Percentiles rank a stretch among this genome's conserved stretches.
These are phyloP conservation scores for Irpex sp. DNA, from an alignment of 1,284 basidiomycete species.

Conservation along the genomic window DNA sequence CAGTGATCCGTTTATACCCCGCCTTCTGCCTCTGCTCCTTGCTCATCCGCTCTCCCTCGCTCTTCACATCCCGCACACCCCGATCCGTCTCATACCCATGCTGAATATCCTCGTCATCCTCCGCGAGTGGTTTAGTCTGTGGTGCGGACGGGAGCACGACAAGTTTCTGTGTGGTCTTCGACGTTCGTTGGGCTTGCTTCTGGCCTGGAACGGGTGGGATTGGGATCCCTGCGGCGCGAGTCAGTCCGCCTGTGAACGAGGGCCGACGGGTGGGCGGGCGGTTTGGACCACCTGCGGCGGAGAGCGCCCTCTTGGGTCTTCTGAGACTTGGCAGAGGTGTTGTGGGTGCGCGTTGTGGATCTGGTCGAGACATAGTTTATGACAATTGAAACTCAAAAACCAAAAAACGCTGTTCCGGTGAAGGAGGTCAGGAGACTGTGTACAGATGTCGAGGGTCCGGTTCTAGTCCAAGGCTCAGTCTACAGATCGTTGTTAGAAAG, in stretches of 20 bases:
- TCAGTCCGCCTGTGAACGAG: conserved; percentile 21
- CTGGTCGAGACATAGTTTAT: conserved; percentile 18
- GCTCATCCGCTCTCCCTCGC: conserved; percentile 74
- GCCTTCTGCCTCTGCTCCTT: conserved; percentile 72
- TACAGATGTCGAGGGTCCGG: background rate
- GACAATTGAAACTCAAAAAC: background rate
- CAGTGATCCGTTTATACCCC: conserved; percentile 75
- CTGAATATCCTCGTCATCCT: conserved; percentile 48
- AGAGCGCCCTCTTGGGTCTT: conserved; percentile 16
- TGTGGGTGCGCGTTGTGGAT: conserved; percentile 9
- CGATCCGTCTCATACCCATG: conserved; percentile 63
- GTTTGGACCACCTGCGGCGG: conserved; percentile 1
- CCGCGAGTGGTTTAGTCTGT: conserved; percentile 71
- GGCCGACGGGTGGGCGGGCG: conserved; percentile 19
- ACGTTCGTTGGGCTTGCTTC: conserved; percentile 60
- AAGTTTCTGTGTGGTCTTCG: conserved; percentile 89
- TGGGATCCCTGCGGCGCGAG: conserved; percentile 18
- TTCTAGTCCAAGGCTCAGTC: background rate
- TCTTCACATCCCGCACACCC: conserved; percentile 68
- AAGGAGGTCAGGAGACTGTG: background rate
- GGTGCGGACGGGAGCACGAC: conserved; percentile 88
- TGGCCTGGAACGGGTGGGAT: conserved; percentile 23
- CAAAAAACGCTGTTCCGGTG: background rate
- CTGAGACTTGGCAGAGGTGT: conserved; percentile 10
- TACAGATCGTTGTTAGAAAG: too few species aligned